Evolutionary conservation across 805 yeast genomes (phyloP).

Genomic region (Alloascoidea africana): DNA sequence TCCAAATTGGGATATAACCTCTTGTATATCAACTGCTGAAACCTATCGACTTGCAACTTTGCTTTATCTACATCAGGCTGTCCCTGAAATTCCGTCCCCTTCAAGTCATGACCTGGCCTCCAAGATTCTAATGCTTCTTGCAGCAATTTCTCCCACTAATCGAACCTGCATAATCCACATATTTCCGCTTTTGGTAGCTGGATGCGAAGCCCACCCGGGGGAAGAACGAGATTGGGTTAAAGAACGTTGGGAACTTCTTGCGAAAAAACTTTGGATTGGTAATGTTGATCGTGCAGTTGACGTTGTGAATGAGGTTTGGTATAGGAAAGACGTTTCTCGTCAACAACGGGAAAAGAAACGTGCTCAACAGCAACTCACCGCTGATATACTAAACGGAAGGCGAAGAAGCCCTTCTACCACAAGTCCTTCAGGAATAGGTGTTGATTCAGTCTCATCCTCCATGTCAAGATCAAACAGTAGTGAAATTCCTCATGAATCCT

Average conservation of each 20-base stretch:
- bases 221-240: conserved; percentile 51
- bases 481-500: conserved; percentile 1
- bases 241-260: conserved; percentile 38
- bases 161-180: conserved; percentile 44
- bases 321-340: conserved; percentile 34
- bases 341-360: conserved; percentile 11
- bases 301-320: conserved; percentile 61
- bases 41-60: conserved; percentile 48
- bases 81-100: conserved; percentile 48
- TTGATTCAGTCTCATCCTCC: conserved; percentile 7
- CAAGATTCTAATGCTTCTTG: conserved; percentile 40
- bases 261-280: conserved; percentile 46
- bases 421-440: conserved; percentile 7
- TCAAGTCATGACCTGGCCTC: conserved; percentile 42
- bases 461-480: conserved; percentile 7
- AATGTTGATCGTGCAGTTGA: conserved; percentile 52
- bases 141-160: conserved; percentile 46
- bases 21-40: conserved; percentile 56
- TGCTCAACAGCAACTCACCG: conserved; percentile 2
- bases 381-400: neutral
- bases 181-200: conserved; percentile 47
- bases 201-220: conserved; percentile 45
- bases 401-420: neutral
- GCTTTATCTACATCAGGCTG: conserved; percentile 51
- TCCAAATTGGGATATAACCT: conserved; percentile 37